A percentile compares a stretch with the other conserved stretches of the same genome.
phyloP scores from a whole-genome alignment of 139 green algal genomes.

The Picochlorum sp. region DNA sequence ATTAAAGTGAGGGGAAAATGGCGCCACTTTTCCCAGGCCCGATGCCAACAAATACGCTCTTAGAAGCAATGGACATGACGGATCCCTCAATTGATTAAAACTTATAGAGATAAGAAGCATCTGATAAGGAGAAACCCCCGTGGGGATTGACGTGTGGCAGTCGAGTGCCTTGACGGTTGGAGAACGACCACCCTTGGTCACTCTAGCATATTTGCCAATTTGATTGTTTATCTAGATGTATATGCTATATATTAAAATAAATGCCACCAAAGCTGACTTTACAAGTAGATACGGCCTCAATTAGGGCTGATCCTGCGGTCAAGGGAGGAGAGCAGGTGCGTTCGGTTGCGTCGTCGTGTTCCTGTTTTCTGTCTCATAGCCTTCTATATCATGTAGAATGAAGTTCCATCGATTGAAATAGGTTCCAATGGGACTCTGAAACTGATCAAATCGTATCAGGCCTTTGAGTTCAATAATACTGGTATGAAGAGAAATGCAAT shows the following conservation, averaged over 20 bases:
- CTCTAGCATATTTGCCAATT: no score
- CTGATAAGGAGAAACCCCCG: no score
- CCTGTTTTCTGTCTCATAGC: neutral
- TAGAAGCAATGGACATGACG: no score
- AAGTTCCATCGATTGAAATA: conserved; percentile 31
- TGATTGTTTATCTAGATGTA: no score
- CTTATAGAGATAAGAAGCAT: no score
- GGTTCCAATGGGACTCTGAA: conserved; percentile 34
- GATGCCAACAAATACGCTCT: no score
- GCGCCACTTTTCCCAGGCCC: no score
- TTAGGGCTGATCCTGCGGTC: neutral
- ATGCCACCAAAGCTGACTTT: conserved; percentile 5
- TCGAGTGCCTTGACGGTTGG: no score
- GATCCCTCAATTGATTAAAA: no score
- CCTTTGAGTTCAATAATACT: conserved; percentile 39
- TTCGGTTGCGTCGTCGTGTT: neutral
- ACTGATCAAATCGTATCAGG: conserved; percentile 36
- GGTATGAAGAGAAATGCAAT: conserved; percentile 29
- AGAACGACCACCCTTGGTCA: no score
- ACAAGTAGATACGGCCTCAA: neutral
- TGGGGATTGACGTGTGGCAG: no score
- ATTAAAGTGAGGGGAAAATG: no score
- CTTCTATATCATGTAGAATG: neutral
- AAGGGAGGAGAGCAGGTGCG: conserved; percentile 1
- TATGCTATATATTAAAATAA: neutral